phyloP scores from a whole-genome alignment of 148 eudicot species.

The Nepenthes gracilis region DNA sequence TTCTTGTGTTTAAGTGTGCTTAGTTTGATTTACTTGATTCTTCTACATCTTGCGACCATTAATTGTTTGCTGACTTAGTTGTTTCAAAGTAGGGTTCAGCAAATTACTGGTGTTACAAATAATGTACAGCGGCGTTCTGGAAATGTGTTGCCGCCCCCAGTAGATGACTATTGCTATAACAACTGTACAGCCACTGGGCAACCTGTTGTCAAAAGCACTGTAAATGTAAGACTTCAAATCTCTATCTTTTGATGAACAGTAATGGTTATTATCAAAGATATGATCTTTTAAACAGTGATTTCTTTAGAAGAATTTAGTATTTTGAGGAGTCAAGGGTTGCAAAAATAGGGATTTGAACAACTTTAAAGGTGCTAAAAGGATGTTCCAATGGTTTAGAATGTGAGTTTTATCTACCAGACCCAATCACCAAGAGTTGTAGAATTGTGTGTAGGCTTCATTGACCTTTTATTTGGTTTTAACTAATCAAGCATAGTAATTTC shows the following conservation, averaged over 20 bases:
- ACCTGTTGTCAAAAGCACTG: conserved; percentile 24
- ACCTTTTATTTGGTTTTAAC: too few species aligned
- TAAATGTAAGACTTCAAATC: conserved; percentile 31
- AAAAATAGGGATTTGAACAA: background rate
- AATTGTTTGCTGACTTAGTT: conserved; percentile 1
- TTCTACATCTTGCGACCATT: background rate
- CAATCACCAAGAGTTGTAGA: too few species aligned
- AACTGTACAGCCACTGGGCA: conserved; percentile 24
- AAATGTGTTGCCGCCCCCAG: conserved; percentile 65
- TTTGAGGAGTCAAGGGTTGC: background rate
- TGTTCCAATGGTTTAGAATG: too few species aligned
- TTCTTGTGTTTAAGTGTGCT: background rate
- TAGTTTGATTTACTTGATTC: background rate
- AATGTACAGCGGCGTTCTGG: conserved; percentile 61
- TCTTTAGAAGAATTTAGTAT: background rate
- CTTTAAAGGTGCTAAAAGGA: background rate
- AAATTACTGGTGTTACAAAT: conserved; percentile 67
- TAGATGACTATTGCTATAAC: conserved; percentile 35
- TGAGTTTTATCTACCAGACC: too few species aligned
- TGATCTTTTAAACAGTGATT: background rate
- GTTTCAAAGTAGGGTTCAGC: conserved; percentile 63
- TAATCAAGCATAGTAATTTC: too few species aligned
- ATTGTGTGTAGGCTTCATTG: too few species aligned
- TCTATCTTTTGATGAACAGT: background rate
- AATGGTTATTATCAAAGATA: background rate